Percentiles rank a stretch among this genome's conserved stretches.
phyloP scores from a whole-genome alignment of 2,329 filamentous ascomycete species.

The Microdochium paspali region DNA sequence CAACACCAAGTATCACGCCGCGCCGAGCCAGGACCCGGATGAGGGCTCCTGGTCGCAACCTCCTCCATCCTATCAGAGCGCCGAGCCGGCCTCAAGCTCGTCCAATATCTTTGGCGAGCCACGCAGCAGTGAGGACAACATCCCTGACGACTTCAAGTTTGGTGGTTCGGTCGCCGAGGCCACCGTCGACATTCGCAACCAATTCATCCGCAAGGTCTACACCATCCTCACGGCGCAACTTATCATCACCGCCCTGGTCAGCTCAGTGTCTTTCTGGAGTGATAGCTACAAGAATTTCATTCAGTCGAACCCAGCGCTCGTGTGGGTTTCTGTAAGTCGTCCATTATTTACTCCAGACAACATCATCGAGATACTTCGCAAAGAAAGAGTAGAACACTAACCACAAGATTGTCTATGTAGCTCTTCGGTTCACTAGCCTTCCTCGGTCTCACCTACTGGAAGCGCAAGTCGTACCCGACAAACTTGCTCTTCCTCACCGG shows the following conservation, averaged over 20 bases:
- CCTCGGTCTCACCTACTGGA: constrained; percentile 87
- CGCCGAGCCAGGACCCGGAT: constrained; percentile 79
- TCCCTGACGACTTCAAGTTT: constrained; percentile 99
- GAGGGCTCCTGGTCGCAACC: constrained; percentile 56
- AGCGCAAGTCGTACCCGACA: constrained; percentile 87
- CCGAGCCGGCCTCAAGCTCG: constrained; percentile 35
- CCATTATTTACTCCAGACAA: neutral
- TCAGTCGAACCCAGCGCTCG: constrained; percentile 70
- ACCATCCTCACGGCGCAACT: constrained; percentile 95
- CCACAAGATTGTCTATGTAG: constrained; percentile 18
- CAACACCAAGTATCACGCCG: constrained; percentile 73
- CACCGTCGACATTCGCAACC: constrained; percentile 90
- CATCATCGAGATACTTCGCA: neutral
- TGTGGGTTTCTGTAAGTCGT: constrained; percentile 65
- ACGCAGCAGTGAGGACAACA: constrained; percentile 76
- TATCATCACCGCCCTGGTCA: constrained; percentile 71
- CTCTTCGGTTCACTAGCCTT: constrained; percentile 76
- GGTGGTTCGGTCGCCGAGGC: constrained; percentile 89
- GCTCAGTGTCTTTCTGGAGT: constrained; percentile 80
- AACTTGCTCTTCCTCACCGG: constrained; percentile 87
- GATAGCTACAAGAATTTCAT: constrained; percentile 75
- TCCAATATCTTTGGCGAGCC: constrained; percentile 56
- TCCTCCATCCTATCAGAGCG: constrained; percentile 66
- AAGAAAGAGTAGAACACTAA: constrained; percentile 8
- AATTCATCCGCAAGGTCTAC: constrained; percentile 96